A percentile compares a stretch with the other conserved stretches of the same genome.
Conservation (phyloP, 2,329 filamentous ascomycete species). For the Fusarium sp. region DNA sequence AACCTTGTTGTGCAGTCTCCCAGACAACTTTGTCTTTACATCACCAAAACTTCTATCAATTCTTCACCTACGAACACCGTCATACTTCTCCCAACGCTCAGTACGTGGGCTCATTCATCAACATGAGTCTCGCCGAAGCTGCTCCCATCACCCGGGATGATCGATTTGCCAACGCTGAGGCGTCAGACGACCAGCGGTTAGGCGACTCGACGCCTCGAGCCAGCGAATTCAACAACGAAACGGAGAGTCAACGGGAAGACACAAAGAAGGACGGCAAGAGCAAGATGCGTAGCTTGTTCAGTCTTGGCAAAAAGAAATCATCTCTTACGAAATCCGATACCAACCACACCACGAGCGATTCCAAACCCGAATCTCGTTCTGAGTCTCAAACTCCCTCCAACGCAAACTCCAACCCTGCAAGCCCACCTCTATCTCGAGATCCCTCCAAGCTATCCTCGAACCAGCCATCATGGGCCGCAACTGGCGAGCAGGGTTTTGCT, state of each 20-base stretch:
- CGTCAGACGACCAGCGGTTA: constrained; percentile 48
- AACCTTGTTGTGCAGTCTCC: constrained; percentile 24
- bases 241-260: constrained; percentile 29
- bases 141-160: constrained; percentile 39
- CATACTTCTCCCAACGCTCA: constrained; percentile 5
- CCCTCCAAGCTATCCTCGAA: constrained; percentile 57
- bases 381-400: constrained; percentile 54
- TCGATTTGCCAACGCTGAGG: constrained; percentile 39
- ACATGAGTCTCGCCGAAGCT: constrained; percentile 53
- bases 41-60: constrained; percentile 5
- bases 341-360: constrained; percentile 26
- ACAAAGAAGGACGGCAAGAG: constrained; percentile 53
- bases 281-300: constrained; percentile 71
- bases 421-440: constrained; percentile 54
- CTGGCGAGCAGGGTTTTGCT: constrained; percentile 60
- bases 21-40: constrained; percentile 18
- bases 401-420: constrained; percentile 51
- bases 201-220: constrained; percentile 54
- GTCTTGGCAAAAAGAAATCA: constrained; percentile 72
- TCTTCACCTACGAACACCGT: constrained; percentile 3
- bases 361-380: constrained; percentile 35
- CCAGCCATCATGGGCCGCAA: constrained; percentile 60
- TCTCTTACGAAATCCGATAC: constrained; percentile 31
- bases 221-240: constrained; percentile 62
- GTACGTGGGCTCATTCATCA: constrained; percentile 14